Evolutionary conservation across 345 rosid genomes (phyloP).

Genomic region (Brassica napus): Da-Ae NC_063437.1:41001-41500

Average conservation of each 20-base stretch:
- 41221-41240: constrained; percentile 58
- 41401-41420: too few relatives aligned
- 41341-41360: too few relatives aligned
- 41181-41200: background rate
- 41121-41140: constrained; percentile 58
- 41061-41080: constrained; percentile 62
- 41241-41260: constrained; percentile 80
- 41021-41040: constrained; percentile 60
- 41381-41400: background rate
- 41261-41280: constrained; percentile 70
- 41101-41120: constrained; percentile 62
- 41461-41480: constrained; percentile 62
- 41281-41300: constrained; percentile 83
- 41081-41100: constrained; percentile 74
- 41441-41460: too few relatives aligned
- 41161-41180: constrained; percentile 21
- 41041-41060: constrained; percentile 80
- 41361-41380: too few relatives aligned
- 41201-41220: constrained; percentile 36
- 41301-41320: constrained; percentile 44
- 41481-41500: constrained; percentile 55
- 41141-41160: constrained; percentile 25
- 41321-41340: too few relatives aligned
- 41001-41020: constrained; percentile 72
- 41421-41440: too few relatives aligned